Evolutionary conservation across 2,329 filamentous ascomycete species (phyloP), one percentile per base, ranked within the genome.

Genomic region (Dothideomycetidae sp.): DNA sequence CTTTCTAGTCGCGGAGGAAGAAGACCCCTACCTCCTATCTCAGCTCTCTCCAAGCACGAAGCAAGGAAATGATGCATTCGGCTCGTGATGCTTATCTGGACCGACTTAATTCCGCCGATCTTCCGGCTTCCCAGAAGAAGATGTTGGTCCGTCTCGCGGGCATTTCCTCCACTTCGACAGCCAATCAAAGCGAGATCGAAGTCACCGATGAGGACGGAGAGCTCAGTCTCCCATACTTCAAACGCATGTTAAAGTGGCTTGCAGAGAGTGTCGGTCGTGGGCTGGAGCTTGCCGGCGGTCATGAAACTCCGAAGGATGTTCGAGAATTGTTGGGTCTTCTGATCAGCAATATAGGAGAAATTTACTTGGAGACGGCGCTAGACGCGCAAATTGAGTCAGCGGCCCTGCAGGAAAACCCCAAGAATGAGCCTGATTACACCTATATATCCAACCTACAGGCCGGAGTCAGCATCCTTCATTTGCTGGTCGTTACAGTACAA

Each of bases 231-330:
- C 67, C 75, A n/a, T 85, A 81, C 55, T 83, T 86, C n/a, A 96
- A 96, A 61, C 74, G 90, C 40, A 98, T 98, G 86, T 71, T 98
- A 42, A 92, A 83, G 54, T 98, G 90, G 90, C 66, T 98, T 29
- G 90, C 90, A 2, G 90, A 98, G 63, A 85, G 83, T 44, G 88
- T 98, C 15, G 81, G 90, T 28, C 71, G 90, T 45, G 84, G 85
- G 0, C 68, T 98, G 7, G 90, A 98, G 57, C 68, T 98, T n/a
- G 85, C 82, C 15, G 79, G 82, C 15, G 77, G 78, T 36, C 79
- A 71, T 40, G 90, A 98, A 49, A 94, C 85, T 3, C 84, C 90
- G 11, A 96, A 93, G 57, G 90, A 98, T 56, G 83, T 96, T 39
- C 81, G 79, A 31, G 76, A 83, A 42, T 69, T 96, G 15, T 70